Percentiles rank a stretch among this genome's conserved stretches.
Conservation (phyloP, 441 rosid genomes). For the Brassica balearica region DNA sequence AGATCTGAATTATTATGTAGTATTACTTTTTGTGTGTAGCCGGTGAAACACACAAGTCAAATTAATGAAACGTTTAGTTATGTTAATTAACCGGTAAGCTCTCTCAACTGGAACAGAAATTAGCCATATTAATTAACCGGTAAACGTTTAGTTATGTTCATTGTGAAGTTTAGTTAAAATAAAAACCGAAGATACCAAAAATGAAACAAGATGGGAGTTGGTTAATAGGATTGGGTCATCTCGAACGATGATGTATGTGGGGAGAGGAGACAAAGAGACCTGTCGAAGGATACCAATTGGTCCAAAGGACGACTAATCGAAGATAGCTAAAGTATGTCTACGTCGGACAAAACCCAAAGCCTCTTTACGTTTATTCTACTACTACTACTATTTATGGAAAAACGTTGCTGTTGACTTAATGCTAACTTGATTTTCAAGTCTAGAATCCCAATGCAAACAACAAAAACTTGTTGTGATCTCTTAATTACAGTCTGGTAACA, state of each 20-base stretch:
- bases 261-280: constrained; percentile 16
- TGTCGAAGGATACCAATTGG: constrained; percentile 22
- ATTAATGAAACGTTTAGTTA: not conserved
- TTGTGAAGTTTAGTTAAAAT: not conserved
- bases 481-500: not conserved
- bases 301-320: constrained; percentile 10
- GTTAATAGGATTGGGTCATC: not conserved
- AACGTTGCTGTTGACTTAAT: constrained; percentile 29
- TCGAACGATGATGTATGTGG: constrained; percentile 8
- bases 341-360: constrained; percentile 27
- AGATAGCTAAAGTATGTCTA: constrained; percentile 33
- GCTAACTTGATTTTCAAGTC: constrained; percentile 16
- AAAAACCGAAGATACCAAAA: not conserved
- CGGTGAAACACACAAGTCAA: not conserved
- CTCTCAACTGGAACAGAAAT: not conserved
- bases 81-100: not conserved
- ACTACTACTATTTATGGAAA: constrained; percentile 12
- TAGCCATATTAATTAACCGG: not conserved
- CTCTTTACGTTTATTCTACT: constrained; percentile 11
- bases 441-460: constrained; percentile 10
- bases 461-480: not conserved
- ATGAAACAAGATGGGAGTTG: not conserved
- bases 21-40: no score
- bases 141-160: not conserved
- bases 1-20: no score